Base-by-base conservation (phyloP, 371 early-diverging fungal genomes). In the Mucor racemosus region DNA sequence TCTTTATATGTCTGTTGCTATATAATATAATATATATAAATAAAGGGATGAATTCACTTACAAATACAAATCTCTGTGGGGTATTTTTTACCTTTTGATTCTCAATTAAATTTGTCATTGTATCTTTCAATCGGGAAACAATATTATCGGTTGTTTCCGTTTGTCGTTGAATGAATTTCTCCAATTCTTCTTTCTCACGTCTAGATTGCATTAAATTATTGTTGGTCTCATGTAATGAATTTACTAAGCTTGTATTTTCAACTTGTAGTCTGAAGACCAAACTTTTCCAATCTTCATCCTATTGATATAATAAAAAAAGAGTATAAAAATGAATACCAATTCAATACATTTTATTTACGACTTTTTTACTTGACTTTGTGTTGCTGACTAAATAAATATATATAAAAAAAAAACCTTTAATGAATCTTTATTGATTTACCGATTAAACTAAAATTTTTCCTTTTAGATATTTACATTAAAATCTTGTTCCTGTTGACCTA, bases 91-190 rank as follows among this genome's bases (percentile, higher is more conserved):
- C 65, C 65, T 58, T 57, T 58, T 65, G 61, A 10, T 46, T 58
- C 26, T 62, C 21, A 50, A 48, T 62, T 13, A 48, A 21, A 48
- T 50, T 33, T 46, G 36, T 56, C 44, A 58, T 21, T 62, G 46
- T 41, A 36, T 40, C 53, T 56, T 40, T 46, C 44, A 58, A 50
- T 50, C 63, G 62, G 41, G 63, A 62, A 7, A 64, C 60, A 64
- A 67, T 61, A 5, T 19, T 34, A 67, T 67, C 67, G 55, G 67
- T 61, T 60, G 64, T 70, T 38, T 62, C 62, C 42, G 53, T 62
- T 41, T 70, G 71, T 58, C 61, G 62, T 34, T 70, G 62, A 50
- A 70, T 70, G 33, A 70, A 66, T 35, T 58, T 7, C 35, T 66
- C 62, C n/a, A 70, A 34, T 26, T 66, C 50, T 10, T 66, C 44